A percentile compares a stretch with the other conserved stretches of the same genome.
Conservation (phyloP, 768 basidiomycete genomes). For the Podaxis pistillaris region DNA sequence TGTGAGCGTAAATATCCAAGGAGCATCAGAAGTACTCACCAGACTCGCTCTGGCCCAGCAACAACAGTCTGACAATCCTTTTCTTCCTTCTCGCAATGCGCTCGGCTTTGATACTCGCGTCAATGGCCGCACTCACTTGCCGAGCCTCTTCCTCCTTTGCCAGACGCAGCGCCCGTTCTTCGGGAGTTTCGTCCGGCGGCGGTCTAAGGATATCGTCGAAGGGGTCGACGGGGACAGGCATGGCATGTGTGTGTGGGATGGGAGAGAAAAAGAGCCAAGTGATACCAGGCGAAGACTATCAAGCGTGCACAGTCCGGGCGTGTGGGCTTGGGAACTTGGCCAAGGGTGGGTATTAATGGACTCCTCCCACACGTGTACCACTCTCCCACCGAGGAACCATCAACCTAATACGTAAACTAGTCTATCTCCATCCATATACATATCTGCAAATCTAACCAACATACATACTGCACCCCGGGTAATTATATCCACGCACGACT, state of each 20-base stretch:
- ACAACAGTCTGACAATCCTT: constrained; percentile 66
- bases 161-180: constrained; percentile 52
- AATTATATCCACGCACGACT: neutral
- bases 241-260: constrained; percentile 22
- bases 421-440: neutral
- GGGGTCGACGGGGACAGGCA: constrained; percentile 52
- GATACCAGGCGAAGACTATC: constrained; percentile 4
- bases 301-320: neutral
- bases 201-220: constrained; percentile 64
- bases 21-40: constrained; percentile 41
- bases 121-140: constrained; percentile 66
- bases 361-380: constrained; percentile 15
- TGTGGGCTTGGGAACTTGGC: neutral
- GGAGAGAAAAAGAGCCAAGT: constrained; percentile 22
- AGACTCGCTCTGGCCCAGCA: constrained; percentile 83
- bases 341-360: constrained; percentile 18
- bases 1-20: constrained; percentile 10
- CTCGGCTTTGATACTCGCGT: constrained; percentile 69
- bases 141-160: constrained; percentile 65
- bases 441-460: neutral
- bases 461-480: constrained; percentile 1
- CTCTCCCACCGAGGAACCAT: constrained; percentile 31
- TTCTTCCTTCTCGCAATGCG: constrained; percentile 63
- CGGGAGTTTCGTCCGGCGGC: constrained; percentile 63
- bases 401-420: constrained; percentile 14